Conservation (phyloP, 352 stramenopile species). For the Pythium myriotylum region DNA sequence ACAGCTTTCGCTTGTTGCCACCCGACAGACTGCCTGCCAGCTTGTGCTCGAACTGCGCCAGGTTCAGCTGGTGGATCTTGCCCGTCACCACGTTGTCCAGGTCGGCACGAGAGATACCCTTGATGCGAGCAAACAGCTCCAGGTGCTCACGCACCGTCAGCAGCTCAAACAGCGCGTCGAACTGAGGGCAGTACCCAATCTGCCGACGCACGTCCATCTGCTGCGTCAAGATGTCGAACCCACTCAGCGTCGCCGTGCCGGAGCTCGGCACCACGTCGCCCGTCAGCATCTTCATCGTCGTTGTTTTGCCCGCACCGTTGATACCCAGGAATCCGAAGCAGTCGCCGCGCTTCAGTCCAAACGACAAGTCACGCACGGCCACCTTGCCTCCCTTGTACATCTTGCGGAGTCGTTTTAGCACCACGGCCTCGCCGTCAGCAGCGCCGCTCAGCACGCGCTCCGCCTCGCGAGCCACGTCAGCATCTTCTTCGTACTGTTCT, state of each 20-base stretch:
- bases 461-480: conserved; percentile 29
- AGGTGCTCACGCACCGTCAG: conserved; percentile 88
- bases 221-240: conserved; percentile 77
- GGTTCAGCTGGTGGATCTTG: conserved; percentile 76
- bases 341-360: conserved; percentile 86
- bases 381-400: conserved; percentile 87
- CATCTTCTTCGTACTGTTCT: conserved; percentile 25
- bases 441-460: conserved; percentile 17
- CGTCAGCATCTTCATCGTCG: conserved; percentile 96
- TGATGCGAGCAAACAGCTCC: conserved; percentile 90
- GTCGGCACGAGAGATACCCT: conserved; percentile 58
- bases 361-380: conserved; percentile 72
- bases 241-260: conserved; percentile 53
- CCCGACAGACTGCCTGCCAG: conserved; percentile 67
- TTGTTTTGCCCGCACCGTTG: conserved; percentile 95
- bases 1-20: conserved; percentile 94
- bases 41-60: conserved; percentile 74
- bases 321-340: conserved; percentile 96
- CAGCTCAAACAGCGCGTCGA: conserved; percentile 84
- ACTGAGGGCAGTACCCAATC: conserved; percentile 94
- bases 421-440: conserved; percentile 46
- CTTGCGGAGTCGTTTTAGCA: conserved; percentile 77
- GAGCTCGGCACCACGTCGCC: conserved; percentile 73
- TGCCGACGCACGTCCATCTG: conserved; percentile 70
- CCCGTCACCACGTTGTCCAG: conserved; percentile 57